These are phyloP conservation scores for Xylaria sp. DNA, from an alignment of 2,329 filamentous ascomycete genomes.

Conservation along the genomic window DNA sequence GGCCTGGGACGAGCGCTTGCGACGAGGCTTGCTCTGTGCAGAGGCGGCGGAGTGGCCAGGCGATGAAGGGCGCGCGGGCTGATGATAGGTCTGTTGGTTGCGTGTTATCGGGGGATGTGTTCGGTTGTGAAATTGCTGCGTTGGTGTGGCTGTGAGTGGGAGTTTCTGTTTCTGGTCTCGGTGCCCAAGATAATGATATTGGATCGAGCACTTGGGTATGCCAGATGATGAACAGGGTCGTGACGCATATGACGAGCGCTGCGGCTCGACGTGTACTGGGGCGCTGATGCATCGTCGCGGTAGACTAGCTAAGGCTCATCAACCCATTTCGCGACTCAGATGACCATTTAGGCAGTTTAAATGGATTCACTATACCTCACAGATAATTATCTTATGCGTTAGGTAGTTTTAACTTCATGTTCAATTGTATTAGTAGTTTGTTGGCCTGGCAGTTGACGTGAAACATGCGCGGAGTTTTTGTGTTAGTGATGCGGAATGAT, in stretches of 20 bases:
- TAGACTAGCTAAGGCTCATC: neutral
- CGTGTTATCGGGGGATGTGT: neutral
- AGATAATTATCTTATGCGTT: neutral
- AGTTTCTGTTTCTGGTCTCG: neutral
- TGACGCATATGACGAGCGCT: slow-evolving; percentile 7
- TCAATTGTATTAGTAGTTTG: neutral
- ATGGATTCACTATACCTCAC: neutral
- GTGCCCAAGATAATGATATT: neutral
- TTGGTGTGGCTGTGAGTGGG: neutral
- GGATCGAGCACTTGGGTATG: slow-evolving; percentile 10
- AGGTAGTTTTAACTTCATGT: neutral
- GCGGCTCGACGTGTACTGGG: slow-evolving; percentile 16
- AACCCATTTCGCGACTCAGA: neutral
- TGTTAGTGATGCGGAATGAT: slow-evolving; percentile 23
- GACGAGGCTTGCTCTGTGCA: slow-evolving; percentile 53
- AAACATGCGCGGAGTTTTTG: slow-evolving; percentile 3
- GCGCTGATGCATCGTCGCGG: slow-evolving; percentile 24
- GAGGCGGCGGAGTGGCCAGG: slow-evolving; percentile 57
- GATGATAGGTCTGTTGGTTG: slow-evolving; percentile 50
- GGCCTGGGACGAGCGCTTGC: slow-evolving; percentile 50
- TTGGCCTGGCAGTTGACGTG: neutral
- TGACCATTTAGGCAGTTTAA: too few species aligned
- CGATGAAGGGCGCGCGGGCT: slow-evolving; percentile 55
- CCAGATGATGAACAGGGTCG: slow-evolving; percentile 27
- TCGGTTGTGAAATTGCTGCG: slow-evolving; percentile 1